A percentile compares a stretch with the other conserved stretches of the same genome.
These are phyloP conservation scores for Cryptococcus wingfieldii DNA, from an alignment of 1,284 basidiomycete species.

Conservation along the genomic window DNA sequence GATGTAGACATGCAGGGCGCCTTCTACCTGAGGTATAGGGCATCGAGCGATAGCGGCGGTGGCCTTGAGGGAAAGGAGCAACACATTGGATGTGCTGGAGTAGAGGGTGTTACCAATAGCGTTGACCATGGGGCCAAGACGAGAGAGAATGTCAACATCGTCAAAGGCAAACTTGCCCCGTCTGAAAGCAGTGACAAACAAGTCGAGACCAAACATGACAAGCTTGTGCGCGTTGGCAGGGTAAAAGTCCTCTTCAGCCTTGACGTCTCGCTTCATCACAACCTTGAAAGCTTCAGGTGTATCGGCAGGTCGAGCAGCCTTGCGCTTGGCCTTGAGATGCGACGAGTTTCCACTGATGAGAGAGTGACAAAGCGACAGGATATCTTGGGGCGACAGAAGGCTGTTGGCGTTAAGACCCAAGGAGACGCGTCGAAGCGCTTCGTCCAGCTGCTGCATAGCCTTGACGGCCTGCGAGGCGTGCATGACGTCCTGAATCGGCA, in stretches of 20 bases:
- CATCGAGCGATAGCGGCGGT: slow-evolving; percentile 78
- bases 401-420: slow-evolving; percentile 79
- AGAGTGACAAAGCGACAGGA: slow-evolving; percentile 81
- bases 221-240: slow-evolving; percentile 78
- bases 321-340: slow-evolving; percentile 55
- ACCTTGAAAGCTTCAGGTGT: slow-evolving; percentile 63
- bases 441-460: slow-evolving; percentile 81
- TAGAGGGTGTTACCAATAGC: slow-evolving; percentile 92
- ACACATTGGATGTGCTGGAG: slow-evolving; percentile 71
- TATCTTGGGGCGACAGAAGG: slow-evolving; percentile 64
- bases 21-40: slow-evolving; percentile 71
- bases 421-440: slow-evolving; percentile 77
- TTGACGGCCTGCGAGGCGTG: slow-evolving; percentile 77
- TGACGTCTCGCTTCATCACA: slow-evolving; percentile 66
- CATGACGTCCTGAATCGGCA: slow-evolving; percentile 80
- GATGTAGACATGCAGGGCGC: slow-evolving; percentile 77
- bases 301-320: slow-evolving; percentile 37
- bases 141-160: slow-evolving; percentile 64
- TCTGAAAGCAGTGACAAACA: slow-evolving; percentile 83
- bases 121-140: slow-evolving; percentile 80
- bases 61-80: slow-evolving; percentile 76
- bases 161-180: slow-evolving; percentile 82
- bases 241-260: slow-evolving; percentile 64
- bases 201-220: slow-evolving; percentile 84
- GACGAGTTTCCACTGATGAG: slow-evolving; percentile 85